Conservation (phyloP, 768 basidiomycete species). For the Terana coerulea region DNA sequence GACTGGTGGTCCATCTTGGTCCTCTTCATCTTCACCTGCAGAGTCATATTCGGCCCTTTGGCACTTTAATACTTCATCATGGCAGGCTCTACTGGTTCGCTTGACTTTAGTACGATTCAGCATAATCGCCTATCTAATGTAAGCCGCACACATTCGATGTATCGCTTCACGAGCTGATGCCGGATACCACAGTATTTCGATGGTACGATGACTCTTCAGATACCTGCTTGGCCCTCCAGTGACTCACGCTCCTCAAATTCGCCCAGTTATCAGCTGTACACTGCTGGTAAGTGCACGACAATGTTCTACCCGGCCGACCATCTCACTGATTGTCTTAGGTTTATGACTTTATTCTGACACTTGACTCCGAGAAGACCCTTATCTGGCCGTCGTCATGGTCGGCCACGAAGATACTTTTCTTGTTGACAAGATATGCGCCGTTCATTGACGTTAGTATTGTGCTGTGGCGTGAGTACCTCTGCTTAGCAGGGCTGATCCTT, state of each 20-base stretch:
- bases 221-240: too few species aligned
- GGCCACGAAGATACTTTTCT: not conserved
- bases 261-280: not conserved
- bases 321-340: not conserved
- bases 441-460: slow-evolving; percentile 6
- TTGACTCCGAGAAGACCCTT: not conserved
- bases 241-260: not conserved
- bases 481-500: not conserved
- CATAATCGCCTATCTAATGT: not conserved
- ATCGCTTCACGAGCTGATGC: not conserved
- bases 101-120: not conserved
- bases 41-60: too few species aligned
- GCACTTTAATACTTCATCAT: too few species aligned
- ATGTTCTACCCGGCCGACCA: not conserved
- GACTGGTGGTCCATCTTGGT: too few species aligned
- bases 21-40: too few species aligned
- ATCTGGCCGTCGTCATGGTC: slow-evolving; percentile 6
- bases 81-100: too few species aligned
- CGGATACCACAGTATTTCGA: not conserved
- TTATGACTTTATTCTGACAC: slow-evolving; percentile 1
- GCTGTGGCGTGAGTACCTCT: not conserved
- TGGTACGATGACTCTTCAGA: not conserved
- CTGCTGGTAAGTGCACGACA: not conserved
- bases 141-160: not conserved
- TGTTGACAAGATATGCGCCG: slow-evolving; percentile 2